Evolutionary conservation across 2,329 filamentous ascomycete genomes (phyloP), one percentile per base, ranked within the genome.

Genomic region (Ophiostoma novo-ulmi): DNA sequence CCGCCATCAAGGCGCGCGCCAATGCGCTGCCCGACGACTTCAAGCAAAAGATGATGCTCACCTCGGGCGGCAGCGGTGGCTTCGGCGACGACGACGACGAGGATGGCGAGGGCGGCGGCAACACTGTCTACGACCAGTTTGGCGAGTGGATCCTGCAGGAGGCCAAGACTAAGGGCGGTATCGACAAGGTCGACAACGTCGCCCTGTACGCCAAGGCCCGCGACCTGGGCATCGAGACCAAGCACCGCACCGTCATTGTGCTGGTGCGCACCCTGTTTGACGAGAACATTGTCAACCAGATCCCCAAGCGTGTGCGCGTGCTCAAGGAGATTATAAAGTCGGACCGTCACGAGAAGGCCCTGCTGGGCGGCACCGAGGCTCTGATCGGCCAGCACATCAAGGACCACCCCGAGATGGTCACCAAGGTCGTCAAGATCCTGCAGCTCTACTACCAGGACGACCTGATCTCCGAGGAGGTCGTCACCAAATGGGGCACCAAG

Each of bases 181-280:
- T 97, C 76, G 85, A 88, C 81, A 89, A 93, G 72, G 87, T 99
- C 74, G 89, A 93, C 78, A 94, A 96, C 77, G 86, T 98, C 75
- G 90, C 94, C 55, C 92, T 99, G 79, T 98, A 97, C 81, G 83
- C 96, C 82, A 98, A 99, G 86, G 94, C 94, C 74, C 95, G 97
- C 84, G 95, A 98, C 77, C 85, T 98, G 71, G 94, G 94, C 76
- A 95, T 99, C 74, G 94, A 97, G 82, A 81, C 82, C 82, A 99
- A 98, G 88, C 92, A 97, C 85, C 93, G 91, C 82, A 97, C 94
- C 67, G 86, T 97, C 70, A 87, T 94, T 71, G 94, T 99, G 72
- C 89, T 99, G 64, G 92, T 94, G 67, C 93, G 97, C 85, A 94
- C 92, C 75, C 85, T 99, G 76, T 99, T 99, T 80, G 89, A 97